These are phyloP conservation scores for Herpetomonas samuelpessoai DNA, from an alignment of 208 protist genomes.

Conservation along the genomic window DNA sequence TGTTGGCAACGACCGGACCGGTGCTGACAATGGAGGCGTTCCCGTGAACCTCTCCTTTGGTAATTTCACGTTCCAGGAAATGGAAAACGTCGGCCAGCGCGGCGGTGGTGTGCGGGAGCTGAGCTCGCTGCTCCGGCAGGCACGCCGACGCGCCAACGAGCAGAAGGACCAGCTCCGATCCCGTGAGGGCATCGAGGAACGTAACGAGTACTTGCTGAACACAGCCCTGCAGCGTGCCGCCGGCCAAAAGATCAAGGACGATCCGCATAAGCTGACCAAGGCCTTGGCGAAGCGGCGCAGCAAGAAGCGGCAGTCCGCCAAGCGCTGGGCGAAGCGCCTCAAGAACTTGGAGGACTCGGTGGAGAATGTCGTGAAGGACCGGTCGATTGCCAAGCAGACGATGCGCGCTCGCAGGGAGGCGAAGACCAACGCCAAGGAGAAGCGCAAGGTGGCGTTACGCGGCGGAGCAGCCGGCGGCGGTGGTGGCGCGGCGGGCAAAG, in stretches of 20 bases:
- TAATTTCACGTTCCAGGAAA: slow-evolving; percentile 81
- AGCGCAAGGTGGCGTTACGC: slow-evolving; percentile 13
- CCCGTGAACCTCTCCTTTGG: slow-evolving; percentile 72
- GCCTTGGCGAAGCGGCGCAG: slow-evolving; percentile 66
- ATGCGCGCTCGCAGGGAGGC: slow-evolving; percentile 17
- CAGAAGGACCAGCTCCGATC: slow-evolving; percentile 43
- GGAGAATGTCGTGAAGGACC: slow-evolving; percentile 70
- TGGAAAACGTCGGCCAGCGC: slow-evolving; percentile 54
- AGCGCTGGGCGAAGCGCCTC: slow-evolving; percentile 69
- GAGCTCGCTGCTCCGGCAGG: slow-evolving; percentile 45
- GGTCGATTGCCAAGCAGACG: slow-evolving; percentile 33
- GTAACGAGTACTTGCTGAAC: slow-evolving; percentile 51
- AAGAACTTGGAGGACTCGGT: slow-evolving; percentile 59
- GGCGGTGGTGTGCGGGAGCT: slow-evolving; percentile 81
- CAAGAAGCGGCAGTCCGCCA: slow-evolving; percentile 81
- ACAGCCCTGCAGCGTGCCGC: slow-evolving; percentile 57
- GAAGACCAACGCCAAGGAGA: slow-evolving; percentile 19
- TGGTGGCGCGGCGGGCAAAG: no score
- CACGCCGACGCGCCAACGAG: slow-evolving; percentile 25
- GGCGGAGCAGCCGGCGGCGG: background rate
- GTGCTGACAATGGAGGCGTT: slow-evolving; percentile 27
- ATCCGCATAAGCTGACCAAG: slow-evolving; percentile 56
- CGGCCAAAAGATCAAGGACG: slow-evolving; percentile 72
- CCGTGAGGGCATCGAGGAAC: slow-evolving; percentile 31
- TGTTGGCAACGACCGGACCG: slow-evolving; percentile 3